A percentile compares a stretch with the other conserved stretches of the same genome.
phyloP scores from a whole-genome alignment of 306 rosid genomes.

The Vigna angularis region DNA sequence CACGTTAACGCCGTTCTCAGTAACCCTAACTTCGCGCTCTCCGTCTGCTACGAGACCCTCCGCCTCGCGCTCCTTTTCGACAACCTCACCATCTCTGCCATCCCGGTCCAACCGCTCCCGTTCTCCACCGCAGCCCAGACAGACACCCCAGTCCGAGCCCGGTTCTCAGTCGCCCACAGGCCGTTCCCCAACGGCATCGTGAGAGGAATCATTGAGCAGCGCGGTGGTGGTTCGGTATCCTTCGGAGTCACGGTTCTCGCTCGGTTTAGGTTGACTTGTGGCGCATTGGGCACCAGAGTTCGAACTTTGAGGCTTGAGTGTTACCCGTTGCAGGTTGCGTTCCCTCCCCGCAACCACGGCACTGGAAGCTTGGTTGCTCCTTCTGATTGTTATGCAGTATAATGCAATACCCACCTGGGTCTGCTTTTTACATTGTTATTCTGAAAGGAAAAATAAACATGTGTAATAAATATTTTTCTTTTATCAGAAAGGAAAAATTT shows the following conservation, averaged over 20 bases:
- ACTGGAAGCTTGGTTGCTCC: background rate
- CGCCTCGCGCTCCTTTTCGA: background rate
- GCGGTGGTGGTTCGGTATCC: background rate
- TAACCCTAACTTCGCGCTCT: background rate
- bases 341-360: background rate
- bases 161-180: background rate
- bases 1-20: background rate
- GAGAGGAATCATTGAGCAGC: background rate
- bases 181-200: background rate
- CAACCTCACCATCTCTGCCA: background rate
- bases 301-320: background rate
- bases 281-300: background rate
- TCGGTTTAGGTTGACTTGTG: background rate
- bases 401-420: background rate
- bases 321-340: background rate
- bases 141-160: background rate
- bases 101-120: background rate
- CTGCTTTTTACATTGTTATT: background rate
- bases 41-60: background rate
- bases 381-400: background rate
- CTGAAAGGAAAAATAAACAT: too few species aligned
- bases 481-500: too few species aligned
- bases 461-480: too few species aligned
- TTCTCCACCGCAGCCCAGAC: background rate
- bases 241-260: background rate